Evolutionary conservation across 371 early-diverging fungal species (phyloP).

Genomic region (Dichotomocladium elegans): DNA sequence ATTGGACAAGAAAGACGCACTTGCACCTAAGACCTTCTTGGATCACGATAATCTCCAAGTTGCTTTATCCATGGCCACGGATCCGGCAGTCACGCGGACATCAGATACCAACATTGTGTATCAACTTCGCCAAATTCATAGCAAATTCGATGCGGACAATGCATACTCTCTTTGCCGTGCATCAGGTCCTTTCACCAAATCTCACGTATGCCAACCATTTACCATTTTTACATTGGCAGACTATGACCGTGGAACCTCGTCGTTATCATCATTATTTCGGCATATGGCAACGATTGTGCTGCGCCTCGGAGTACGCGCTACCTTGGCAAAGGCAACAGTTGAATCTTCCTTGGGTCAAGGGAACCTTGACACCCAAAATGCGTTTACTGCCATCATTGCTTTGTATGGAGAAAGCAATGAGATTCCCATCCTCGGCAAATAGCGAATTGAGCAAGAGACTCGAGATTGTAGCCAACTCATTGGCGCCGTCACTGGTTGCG

Average conservation of each 20-base stretch:
- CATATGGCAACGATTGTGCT: background rate
- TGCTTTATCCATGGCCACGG: background rate
- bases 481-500: background rate
- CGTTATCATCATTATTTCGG: constrained; percentile 9
- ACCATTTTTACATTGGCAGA: constrained; percentile 13
- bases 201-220: constrained; percentile 15
- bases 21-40: background rate
- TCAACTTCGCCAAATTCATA: constrained; percentile 6
- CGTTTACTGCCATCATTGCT: background rate
- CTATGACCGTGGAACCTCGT: constrained; percentile 6
- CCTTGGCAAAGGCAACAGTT: background rate
- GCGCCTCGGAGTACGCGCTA: background rate
- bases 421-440: background rate
- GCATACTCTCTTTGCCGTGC: constrained; percentile 12
- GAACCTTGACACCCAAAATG: background rate
- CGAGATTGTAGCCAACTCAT: background rate
- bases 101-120: background rate
- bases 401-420: background rate
- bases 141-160: constrained; percentile 2
- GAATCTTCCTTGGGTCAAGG: background rate
- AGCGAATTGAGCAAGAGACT: background rate
- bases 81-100: background rate
- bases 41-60: background rate
- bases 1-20: background rate
- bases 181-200: constrained; percentile 14